These are phyloP conservation scores for Ustilago hordei DNA, from an alignment of 1,284 basidiomycete genomes.

Conservation along the genomic window DNA sequence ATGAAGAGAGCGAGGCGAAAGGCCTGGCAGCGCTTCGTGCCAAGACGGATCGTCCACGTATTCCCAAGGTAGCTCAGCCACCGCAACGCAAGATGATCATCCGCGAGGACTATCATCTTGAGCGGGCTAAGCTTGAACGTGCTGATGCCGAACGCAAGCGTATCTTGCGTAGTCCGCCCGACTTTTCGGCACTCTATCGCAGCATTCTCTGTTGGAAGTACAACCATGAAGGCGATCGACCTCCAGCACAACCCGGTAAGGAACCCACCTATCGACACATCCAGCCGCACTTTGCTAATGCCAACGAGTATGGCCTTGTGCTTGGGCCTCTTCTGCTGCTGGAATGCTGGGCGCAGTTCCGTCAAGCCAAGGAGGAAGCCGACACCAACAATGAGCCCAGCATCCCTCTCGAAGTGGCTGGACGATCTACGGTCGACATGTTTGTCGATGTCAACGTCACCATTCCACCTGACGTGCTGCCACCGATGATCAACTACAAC, in stretches of 20 bases:
- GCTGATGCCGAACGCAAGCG: conserved; percentile 69
- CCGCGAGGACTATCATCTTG: conserved; percentile 72
- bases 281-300: conserved; percentile 77
- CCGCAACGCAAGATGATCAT: conserved; percentile 78
- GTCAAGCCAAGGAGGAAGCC: conserved; percentile 79
- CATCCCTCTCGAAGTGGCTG: conserved; percentile 46
- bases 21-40: conserved; percentile 74
- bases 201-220: conserved; percentile 90
- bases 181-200: conserved; percentile 83
- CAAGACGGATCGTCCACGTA: conserved; percentile 44
- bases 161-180: conserved; percentile 82
- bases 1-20: conserved; percentile 73
- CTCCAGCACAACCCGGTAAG: conserved; percentile 73
- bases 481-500: conserved; percentile 27
- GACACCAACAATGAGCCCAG: conserved; percentile 62
- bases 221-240: conserved; percentile 75
- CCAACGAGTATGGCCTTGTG: conserved; percentile 78
- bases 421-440: conserved; percentile 50
- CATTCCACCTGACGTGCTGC: conserved; percentile 38
- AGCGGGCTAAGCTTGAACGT: conserved; percentile 48
- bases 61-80: conserved; percentile 71
- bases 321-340: conserved; percentile 90
- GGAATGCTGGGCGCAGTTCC: conserved; percentile 92
- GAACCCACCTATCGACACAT: conserved; percentile 40
- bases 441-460: conserved; percentile 57